A percentile compares a stretch with the other conserved stretches of the same genome.
These are phyloP conservation scores for Microcyclosporella mali DNA, from an alignment of 2,329 filamentous ascomycete species.

Conservation along the genomic window DNA sequence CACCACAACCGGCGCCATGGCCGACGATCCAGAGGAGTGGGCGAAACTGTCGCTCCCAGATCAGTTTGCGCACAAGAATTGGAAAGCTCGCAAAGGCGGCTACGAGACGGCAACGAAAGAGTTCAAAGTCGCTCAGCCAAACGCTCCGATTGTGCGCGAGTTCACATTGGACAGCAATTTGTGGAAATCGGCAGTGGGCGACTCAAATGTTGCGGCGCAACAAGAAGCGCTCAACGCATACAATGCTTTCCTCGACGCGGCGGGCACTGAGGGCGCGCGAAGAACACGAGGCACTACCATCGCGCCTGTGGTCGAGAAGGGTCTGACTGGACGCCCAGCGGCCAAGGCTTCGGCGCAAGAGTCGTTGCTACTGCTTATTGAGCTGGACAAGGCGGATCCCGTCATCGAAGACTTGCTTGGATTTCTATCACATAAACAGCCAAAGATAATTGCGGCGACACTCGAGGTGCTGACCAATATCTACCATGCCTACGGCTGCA, in stretches of 20 bases:
- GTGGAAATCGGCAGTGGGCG: constrained; percentile 87
- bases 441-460: constrained; percentile 75
- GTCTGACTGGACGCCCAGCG: constrained; percentile 78
- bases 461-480: constrained; percentile 73
- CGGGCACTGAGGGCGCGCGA: constrained; percentile 61
- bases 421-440: constrained; percentile 76
- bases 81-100: constrained; percentile 93
- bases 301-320: constrained; percentile 80
- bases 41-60: constrained; percentile 71
- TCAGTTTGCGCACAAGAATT: constrained; percentile 83
- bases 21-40: constrained; percentile 73
- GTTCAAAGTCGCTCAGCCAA: constrained; percentile 78
- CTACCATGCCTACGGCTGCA: constrained; percentile 91
- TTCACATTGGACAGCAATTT: constrained; percentile 78
- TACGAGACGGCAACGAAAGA: constrained; percentile 89
- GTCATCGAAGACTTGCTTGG: constrained; percentile 87
- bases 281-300: constrained; percentile 72
- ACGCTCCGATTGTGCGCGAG: constrained; percentile 76
- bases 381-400: constrained; percentile 77
- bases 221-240: constrained; percentile 83
- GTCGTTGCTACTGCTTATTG: constrained; percentile 79
- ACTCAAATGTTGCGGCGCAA: constrained; percentile 95
- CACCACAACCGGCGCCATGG: constrained; percentile 50
- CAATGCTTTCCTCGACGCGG: constrained; percentile 88
- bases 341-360: constrained; percentile 85